Base-by-base conservation (phyloP, 768 basidiomycete species). In the Candolleomyces eurysporus region DNA sequence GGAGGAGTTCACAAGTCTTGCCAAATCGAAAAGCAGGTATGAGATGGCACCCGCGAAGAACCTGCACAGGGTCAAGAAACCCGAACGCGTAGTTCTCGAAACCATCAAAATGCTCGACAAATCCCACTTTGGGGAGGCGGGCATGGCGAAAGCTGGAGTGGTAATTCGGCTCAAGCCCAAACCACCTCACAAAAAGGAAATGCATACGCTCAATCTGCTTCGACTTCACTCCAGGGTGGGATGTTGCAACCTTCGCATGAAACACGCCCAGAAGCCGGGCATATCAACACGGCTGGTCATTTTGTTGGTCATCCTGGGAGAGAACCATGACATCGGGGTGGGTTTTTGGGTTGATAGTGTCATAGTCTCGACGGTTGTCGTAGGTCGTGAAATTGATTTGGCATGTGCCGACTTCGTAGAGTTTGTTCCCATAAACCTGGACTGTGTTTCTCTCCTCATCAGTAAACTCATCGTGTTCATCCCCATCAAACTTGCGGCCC, bases 121-220 rank as follows among this genome's bases (percentile, higher is more conserved):
- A 84, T 0, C 72, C 73, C 17, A 85, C 45, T 4, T 72, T 66
- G 17, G 74, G 78, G 0, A 83, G 69, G 0, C 66, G 66, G 14
- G 71, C 66, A 0, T 61, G 43, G 1, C 64, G 62, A 58, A 72
- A 73, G 0, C 79, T 75, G 30, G 61, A 66, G 4, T 51, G 45
- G 57, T 65, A 69, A 5, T 48, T 57, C 0, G 61, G 64, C 32
- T 80, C 75, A 0, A 58, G 49, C 1, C 71, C 70, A 48, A 78
- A 70, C 76, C 79, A 79, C 0, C 68, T 66, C 0, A 84, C 77
- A 67, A 76, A 82, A 1, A 83, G 61, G 17, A 83, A 74, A 1
- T 79, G 71, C 66, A 82, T 48, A 6, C 31, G 22, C 42, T 43
- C 16, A 14, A 19, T 5, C 2, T 31, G 26, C 2, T 11, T 43